phyloP scores from a whole-genome alignment of 1,284 basidiomycete genomes.

The Rhizoctonia solani region DNA sequence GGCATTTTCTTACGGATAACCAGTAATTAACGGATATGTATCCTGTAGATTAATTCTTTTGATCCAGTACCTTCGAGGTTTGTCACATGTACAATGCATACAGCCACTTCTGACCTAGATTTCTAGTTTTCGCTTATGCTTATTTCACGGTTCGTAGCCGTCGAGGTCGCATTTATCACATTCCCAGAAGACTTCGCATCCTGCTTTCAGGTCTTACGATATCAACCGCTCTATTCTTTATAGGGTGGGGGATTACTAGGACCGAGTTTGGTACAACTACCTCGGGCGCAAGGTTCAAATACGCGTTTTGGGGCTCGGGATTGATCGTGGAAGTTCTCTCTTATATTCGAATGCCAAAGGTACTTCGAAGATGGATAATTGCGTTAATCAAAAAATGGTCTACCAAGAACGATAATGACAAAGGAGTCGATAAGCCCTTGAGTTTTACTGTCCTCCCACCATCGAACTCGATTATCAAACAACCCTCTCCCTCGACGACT shows the following conservation, averaged over 20 bases:
- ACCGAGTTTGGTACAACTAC: neutral
- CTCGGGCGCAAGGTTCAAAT: constrained; percentile 2
- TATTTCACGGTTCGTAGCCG: neutral
- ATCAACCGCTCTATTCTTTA: constrained; percentile 8
- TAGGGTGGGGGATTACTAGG: neutral
- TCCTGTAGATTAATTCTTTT: neutral
- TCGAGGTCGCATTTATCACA: neutral
- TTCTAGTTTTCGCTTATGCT: constrained; percentile 6
- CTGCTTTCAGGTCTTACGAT: neutral
- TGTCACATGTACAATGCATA: neutral
- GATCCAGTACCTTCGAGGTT: constrained; percentile 21
- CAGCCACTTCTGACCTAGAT: neutral
- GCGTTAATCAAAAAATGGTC: neutral
- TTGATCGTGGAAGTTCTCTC: constrained; percentile 5
- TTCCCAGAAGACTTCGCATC: neutral
- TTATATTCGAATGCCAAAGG: neutral
- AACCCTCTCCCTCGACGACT: too few species aligned
- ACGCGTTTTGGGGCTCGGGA: neutral
- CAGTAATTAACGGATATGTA: neutral
- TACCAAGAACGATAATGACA: neutral
- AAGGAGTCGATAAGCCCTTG: too few species aligned
- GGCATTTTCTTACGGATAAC: neutral
- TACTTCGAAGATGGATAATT: neutral
- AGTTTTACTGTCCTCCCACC: too few species aligned
- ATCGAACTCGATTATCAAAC: too few species aligned